Evolutionary conservation across 495 filamentous ascomycete species (phyloP).

Genomic region (Talaromyces proteolyticus): DNA sequence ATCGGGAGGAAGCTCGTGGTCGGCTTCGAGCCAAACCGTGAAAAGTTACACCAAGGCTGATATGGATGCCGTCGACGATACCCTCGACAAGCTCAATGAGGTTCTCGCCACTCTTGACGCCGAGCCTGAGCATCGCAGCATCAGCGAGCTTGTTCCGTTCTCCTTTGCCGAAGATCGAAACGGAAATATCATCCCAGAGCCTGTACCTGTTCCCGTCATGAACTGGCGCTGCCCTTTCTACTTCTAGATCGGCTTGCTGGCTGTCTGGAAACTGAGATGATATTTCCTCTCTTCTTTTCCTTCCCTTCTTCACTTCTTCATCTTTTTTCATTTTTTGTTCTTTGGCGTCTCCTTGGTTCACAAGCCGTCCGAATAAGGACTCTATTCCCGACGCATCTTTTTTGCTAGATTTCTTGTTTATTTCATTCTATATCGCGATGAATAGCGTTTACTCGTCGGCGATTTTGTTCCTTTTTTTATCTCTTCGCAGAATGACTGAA

Average conservation of each 20-base stretch:
- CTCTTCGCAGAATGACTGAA: no score
- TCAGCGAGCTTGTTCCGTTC: constrained; percentile 3
- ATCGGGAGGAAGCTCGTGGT: constrained; percentile 2
- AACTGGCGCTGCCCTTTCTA: neutral
- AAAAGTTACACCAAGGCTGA: neutral
- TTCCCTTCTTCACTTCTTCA: constrained; percentile 6
- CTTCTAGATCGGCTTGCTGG: neutral
- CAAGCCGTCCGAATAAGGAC: no score
- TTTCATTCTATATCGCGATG: no score
- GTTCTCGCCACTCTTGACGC: neutral
- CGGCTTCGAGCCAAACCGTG: neutral
- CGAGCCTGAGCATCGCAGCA: constrained; percentile 2
- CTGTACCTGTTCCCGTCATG: no score
- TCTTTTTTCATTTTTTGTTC: constrained; percentile 5
- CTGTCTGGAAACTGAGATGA: neutral
- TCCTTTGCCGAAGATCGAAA: constrained; percentile 2
- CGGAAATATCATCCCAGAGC: constrained; percentile 2
- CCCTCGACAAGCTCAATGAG: neutral
- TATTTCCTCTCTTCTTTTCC: constrained; percentile 5
- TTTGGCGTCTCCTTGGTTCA: neutral
- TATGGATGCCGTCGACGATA: neutral
- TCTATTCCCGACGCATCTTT: constrained; percentile 3
- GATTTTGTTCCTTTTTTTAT: no score
- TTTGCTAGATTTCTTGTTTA: constrained; percentile 4
- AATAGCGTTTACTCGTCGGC: no score